Evolutionary conservation across 1,284 basidiomycete species (phyloP).

Genomic region (Rhodotorula sp.): DNA sequence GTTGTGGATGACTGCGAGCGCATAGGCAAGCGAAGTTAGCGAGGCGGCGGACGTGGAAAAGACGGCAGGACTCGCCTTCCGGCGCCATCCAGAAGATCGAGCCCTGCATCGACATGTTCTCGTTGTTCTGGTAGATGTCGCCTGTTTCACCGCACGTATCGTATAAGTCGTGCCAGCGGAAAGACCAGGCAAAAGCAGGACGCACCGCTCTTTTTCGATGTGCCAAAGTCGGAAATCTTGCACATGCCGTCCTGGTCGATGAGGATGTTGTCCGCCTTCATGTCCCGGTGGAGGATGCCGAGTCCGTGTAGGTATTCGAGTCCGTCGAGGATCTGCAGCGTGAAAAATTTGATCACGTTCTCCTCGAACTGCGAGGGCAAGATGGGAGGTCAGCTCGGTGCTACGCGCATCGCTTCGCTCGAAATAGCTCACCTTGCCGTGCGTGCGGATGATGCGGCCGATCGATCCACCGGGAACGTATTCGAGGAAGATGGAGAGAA

Average conservation of each 20-base stretch:
- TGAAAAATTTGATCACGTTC: conserved; percentile 88
- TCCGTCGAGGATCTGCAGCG: conserved; percentile 84
- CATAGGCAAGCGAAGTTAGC: neutral
- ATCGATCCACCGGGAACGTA: conserved; percentile 98
- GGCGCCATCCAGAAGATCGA: conserved; percentile 99
- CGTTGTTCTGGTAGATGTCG: conserved; percentile 77
- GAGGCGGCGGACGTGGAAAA: too few species aligned
- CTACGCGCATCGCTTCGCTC: neutral
- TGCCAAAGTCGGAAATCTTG: conserved; percentile 98
- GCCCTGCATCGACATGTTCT: conserved; percentile 79
- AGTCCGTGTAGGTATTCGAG: conserved; percentile 89
- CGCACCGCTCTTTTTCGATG: conserved; percentile 72
- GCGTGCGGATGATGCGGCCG: conserved; percentile 84
- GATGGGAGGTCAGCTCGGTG: too few species aligned
- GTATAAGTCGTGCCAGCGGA: neutral
- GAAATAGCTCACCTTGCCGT: conserved; percentile 56
- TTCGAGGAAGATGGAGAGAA: conserved; percentile 97
- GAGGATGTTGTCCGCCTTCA: conserved; percentile 98
- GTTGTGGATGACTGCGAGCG: conserved; percentile 64
- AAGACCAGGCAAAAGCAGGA: conserved; percentile 29
- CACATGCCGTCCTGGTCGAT: conserved; percentile 89
- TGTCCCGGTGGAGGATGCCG: conserved; percentile 91
- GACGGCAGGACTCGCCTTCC: conserved; percentile 53
- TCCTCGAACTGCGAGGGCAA: conserved; percentile 69
- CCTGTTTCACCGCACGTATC: conserved; percentile 48